phyloP scores from a whole-genome alignment of 192 early-diverging fungal genomes.

The Backusella parvicylindrica region DNA sequence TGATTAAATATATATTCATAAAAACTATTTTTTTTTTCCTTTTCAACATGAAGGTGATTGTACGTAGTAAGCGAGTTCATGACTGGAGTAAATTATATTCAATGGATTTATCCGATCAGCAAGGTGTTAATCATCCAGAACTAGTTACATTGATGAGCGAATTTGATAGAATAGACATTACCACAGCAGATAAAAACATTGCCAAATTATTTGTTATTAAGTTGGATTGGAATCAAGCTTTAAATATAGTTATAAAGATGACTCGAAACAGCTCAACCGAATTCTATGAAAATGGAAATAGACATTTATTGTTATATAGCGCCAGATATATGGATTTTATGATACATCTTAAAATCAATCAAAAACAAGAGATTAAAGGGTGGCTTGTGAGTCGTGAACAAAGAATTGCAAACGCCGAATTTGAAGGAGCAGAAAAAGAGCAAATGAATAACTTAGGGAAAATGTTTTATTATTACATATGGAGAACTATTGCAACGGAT shows the following conservation, averaged over 20 bases:
- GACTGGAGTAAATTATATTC: constrained; percentile 25
- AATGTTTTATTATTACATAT: constrained; percentile 14
- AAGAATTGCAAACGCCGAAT: background rate
- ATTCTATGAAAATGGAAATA: constrained; percentile 4
- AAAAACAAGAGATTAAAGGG: background rate
- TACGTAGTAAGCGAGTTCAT: constrained; percentile 6
- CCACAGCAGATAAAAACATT: constrained; percentile 13
- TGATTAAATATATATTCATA: background rate
- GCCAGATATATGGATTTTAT: constrained; percentile 34
- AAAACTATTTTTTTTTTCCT: background rate
- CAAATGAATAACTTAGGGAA: constrained; percentile 13
- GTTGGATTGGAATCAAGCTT: constrained; percentile 15
- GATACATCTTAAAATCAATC: constrained; percentile 13
- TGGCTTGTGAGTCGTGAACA: constrained; percentile 26
- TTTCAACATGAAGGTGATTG: constrained; percentile 13
- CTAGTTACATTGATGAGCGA: constrained; percentile 7
- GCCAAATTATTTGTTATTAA: constrained; percentile 3
- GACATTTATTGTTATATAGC: constrained; percentile 21
- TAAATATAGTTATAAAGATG: constrained; percentile 5
- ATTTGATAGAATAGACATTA: constrained; percentile 21
- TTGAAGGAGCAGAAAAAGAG: constrained; percentile 16
- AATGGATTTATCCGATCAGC: background rate
- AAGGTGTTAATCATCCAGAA: background rate
- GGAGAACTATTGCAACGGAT: constrained; percentile 3
- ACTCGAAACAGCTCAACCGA: constrained; percentile 5